These are phyloP conservation scores for Hirschioporus abietinus DNA, from an alignment of 768 basidiomycete genomes.

Conservation along the genomic window DNA sequence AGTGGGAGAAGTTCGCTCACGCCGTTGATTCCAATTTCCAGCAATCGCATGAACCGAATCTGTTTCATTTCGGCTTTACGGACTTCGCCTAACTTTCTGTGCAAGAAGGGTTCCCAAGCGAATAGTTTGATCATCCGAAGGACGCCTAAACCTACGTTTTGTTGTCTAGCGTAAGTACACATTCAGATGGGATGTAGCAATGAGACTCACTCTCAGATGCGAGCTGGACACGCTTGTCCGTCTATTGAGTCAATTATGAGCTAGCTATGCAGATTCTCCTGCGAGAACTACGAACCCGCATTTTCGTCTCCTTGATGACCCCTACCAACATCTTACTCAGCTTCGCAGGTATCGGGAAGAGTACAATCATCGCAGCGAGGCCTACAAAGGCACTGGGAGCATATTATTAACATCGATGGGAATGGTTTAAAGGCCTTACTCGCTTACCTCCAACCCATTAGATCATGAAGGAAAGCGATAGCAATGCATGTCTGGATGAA, in stretches of 20 bases:
- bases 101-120: slow-evolving; percentile 50
- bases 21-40: not conserved
- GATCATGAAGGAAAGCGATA: slow-evolving; percentile 36
- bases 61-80: not conserved
- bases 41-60: not conserved
- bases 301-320: not conserved
- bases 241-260: slow-evolving; percentile 20
- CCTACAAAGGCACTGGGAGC: slow-evolving; percentile 49
- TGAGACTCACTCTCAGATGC: slow-evolving; percentile 51
- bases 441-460: slow-evolving; percentile 46
- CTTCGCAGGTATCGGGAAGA: slow-evolving; percentile 51
- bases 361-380: slow-evolving; percentile 41
- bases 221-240: slow-evolving; percentile 54
- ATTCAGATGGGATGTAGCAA: slow-evolving; percentile 25
- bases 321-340: not conserved
- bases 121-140: slow-evolving; percentile 73
- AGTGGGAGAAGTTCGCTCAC: not conserved
- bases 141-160: slow-evolving; percentile 42
- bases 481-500: slow-evolving; percentile 32
- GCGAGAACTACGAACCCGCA: not conserved
- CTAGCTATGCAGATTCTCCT: not conserved
- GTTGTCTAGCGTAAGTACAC: not conserved
- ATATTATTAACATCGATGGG: not conserved
- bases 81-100: slow-evolving; percentile 14
- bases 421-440: not conserved